These are phyloP conservation scores for Stemphylium lycopersici DNA, from an alignment of 2,329 filamentous ascomycete genomes.

Conservation along the genomic window DNA sequence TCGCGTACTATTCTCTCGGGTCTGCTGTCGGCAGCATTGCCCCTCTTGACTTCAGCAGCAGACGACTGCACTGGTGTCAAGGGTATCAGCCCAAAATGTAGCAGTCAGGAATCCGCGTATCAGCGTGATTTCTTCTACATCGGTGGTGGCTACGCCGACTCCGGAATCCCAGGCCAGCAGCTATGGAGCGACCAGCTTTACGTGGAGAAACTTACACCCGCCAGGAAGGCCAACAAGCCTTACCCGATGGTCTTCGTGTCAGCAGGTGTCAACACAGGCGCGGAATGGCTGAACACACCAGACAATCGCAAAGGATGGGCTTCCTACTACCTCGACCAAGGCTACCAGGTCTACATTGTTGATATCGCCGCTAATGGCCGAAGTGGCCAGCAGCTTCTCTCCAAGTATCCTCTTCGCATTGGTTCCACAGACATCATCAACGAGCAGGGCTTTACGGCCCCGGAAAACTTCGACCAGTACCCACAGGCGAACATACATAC, in stretches of 20 bases:
- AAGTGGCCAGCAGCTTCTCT: slow-evolving; percentile 9
- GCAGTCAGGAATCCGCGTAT: slow-evolving; percentile 28
- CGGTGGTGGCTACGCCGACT: slow-evolving; percentile 32
- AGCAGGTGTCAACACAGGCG: slow-evolving; percentile 26
- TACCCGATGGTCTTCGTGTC: slow-evolving; percentile 33
- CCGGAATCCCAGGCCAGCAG: slow-evolving; percentile 23
- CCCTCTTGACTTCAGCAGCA: neutral
- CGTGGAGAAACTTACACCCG: slow-evolving; percentile 30
- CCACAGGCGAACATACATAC: slow-evolving; percentile 24
- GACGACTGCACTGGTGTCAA: slow-evolving; percentile 23
- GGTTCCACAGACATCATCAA: slow-evolving; percentile 21
- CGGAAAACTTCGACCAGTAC: slow-evolving; percentile 18
- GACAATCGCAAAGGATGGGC: slow-evolving; percentile 27
- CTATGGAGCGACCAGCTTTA: slow-evolving; percentile 26
- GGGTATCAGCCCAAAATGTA: slow-evolving; percentile 24
- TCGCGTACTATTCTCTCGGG: slow-evolving; percentile 1
- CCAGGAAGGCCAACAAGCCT: slow-evolving; percentile 14
- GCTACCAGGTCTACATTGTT: slow-evolving; percentile 30
- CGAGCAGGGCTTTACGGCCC: slow-evolving; percentile 21
- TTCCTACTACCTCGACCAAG: slow-evolving; percentile 26
- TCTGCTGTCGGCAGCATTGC: neutral
- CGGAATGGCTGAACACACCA: slow-evolving; percentile 25
- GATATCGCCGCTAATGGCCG: slow-evolving; percentile 22
- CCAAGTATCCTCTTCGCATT: slow-evolving; percentile 14
- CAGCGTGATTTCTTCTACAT: slow-evolving; percentile 33